phyloP scores from a whole-genome alignment of 2,329 filamentous ascomycete genomes.

The Diatrype stigma region DNA sequence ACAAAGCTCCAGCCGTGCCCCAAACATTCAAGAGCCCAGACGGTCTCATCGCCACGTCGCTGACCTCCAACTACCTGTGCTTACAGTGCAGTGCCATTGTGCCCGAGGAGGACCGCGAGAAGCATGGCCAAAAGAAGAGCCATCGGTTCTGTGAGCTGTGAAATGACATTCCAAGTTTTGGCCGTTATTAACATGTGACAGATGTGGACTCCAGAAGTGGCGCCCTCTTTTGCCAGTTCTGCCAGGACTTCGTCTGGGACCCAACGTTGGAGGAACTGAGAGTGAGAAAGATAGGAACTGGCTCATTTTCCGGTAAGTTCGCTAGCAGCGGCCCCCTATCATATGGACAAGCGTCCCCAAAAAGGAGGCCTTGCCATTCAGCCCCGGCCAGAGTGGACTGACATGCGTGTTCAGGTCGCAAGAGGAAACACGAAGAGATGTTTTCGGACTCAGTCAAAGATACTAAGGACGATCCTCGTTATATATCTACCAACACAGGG shows the following conservation, averaged over 20 bases:
- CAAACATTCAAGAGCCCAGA: slow-evolving; percentile 61
- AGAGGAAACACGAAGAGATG: slow-evolving; percentile 71
- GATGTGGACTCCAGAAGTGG: slow-evolving; percentile 76
- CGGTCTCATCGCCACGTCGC: slow-evolving; percentile 52
- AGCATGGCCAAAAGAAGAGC: slow-evolving; percentile 64
- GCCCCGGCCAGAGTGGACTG: slow-evolving; percentile 1
- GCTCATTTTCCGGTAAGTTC: slow-evolving; percentile 58
- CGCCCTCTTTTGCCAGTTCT: slow-evolving; percentile 74
- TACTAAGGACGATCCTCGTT: slow-evolving; percentile 63
- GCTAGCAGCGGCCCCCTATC: neutral
- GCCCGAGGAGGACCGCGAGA: slow-evolving; percentile 59
- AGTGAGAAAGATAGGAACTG: slow-evolving; percentile 63
- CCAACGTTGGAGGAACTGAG: slow-evolving; percentile 73
- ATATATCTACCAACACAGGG: slow-evolving; percentile 73
- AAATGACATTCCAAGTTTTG: too few relatives aligned
- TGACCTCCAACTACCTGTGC: slow-evolving; percentile 68
- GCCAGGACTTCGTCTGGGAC: slow-evolving; percentile 79
- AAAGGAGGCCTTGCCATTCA: neutral
- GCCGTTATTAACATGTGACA: slow-evolving; percentile 27
- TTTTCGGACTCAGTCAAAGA: slow-evolving; percentile 56
- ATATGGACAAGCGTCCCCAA: neutral
- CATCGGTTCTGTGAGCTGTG: slow-evolving; percentile 66
- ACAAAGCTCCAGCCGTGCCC: slow-evolving; percentile 58
- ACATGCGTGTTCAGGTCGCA: slow-evolving; percentile 47
- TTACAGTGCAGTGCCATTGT: slow-evolving; percentile 69